Conservation (phyloP, 768 basidiomycete genomes). For the Pulveroboletus sp. region DNA sequence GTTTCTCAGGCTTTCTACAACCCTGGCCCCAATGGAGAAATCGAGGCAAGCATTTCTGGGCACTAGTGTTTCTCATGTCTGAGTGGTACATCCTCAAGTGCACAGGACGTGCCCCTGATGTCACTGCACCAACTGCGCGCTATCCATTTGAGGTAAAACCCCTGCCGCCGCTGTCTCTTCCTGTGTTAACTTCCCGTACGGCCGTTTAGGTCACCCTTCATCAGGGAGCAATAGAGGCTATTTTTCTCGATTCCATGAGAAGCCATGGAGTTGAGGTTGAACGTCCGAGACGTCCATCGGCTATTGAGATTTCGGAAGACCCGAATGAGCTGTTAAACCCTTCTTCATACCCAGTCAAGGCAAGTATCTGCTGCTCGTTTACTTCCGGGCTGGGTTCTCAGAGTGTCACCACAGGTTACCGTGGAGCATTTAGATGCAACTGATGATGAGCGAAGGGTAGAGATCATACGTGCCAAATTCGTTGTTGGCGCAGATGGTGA, state of each 20-base stretch:
- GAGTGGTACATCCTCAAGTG: conserved; percentile 38
- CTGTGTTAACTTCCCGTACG: neutral
- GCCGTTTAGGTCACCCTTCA: conserved; percentile 32
- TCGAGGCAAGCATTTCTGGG: conserved; percentile 43
- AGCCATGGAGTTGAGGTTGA: conserved; percentile 33
- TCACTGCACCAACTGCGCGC: conserved; percentile 59
- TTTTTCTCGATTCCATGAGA: conserved; percentile 42
- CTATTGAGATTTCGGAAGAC: conserved; percentile 35
- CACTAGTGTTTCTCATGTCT: neutral
- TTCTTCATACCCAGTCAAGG: conserved; percentile 33
- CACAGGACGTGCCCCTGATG: conserved; percentile 59
- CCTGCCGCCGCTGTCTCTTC: neutral
- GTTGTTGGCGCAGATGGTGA: conserved; percentile 37
- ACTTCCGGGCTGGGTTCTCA: too few species aligned
- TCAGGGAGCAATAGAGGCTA: conserved; percentile 41
- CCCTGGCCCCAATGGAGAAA: conserved; percentile 55
- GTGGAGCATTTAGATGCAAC: conserved; percentile 22
- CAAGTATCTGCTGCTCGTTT: neutral
- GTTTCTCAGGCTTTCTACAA: conserved; percentile 68
- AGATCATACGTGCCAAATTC: conserved; percentile 33
- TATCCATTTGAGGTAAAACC: conserved; percentile 67
- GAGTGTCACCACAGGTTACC: conserved; percentile 14
- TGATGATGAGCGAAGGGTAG: conserved; percentile 31
- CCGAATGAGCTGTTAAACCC: conserved; percentile 33
- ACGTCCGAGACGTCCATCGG: conserved; percentile 31